Conservation (phyloP, 805 yeast genomes). For the Candida ponderosae region DNA sequence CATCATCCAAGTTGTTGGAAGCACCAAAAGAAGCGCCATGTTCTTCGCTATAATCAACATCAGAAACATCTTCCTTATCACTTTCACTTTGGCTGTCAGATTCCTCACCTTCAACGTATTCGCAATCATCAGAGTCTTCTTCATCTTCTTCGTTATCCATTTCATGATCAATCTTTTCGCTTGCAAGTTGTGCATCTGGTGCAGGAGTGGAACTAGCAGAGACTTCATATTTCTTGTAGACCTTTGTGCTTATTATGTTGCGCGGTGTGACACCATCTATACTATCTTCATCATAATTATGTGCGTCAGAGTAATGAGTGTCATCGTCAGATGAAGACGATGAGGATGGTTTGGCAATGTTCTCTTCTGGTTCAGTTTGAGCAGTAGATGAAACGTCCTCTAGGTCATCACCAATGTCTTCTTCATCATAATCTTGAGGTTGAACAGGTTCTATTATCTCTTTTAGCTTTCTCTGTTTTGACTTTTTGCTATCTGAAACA, state of each 20-base stretch:
- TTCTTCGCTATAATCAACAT: no score
- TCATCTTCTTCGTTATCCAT: constrained; percentile 23
- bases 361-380: neutral
- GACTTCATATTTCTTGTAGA: constrained; percentile 10
- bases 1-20: no score
- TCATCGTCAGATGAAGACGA: constrained; percentile 8
- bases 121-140: constrained; percentile 7
- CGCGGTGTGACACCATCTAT: no score
- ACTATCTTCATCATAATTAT: neutral
- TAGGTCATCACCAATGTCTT: constrained; percentile 26
- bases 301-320: constrained; percentile 11
- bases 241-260: constrained; percentile 14
- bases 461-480: constrained; percentile 16
- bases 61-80: constrained; percentile 17
- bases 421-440: constrained; percentile 13
- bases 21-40: no score
- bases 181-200: neutral
- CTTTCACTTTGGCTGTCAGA: constrained; percentile 20
- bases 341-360: no score
- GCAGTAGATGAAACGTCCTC: constrained; percentile 19
- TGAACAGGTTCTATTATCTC: constrained; percentile 1
- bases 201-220: neutral
- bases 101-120: constrained; percentile 16
- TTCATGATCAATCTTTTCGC: constrained; percentile 6
- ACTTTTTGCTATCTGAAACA: constrained; percentile 10